phyloP scores from a whole-genome alignment of 1,284 basidiomycete species.

The Cystobasidiaceae sp. region DNA sequence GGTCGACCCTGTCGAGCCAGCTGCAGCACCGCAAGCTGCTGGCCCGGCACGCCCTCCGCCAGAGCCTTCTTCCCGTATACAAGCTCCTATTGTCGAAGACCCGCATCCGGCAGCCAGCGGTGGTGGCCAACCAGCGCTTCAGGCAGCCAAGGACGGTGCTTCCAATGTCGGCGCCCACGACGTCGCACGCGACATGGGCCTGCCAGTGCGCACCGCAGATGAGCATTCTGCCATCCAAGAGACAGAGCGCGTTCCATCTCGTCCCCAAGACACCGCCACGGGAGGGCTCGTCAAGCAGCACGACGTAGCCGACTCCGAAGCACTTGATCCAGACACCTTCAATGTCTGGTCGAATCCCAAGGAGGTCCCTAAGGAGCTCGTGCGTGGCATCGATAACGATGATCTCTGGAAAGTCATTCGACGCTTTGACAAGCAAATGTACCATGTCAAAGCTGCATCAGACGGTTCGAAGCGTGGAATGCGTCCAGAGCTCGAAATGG shows the following conservation, averaged over 20 bases:
- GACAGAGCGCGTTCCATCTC: conserved; percentile 25
- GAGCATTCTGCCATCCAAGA: conserved; percentile 27
- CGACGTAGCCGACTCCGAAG: conserved; percentile 18
- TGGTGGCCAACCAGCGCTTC: background rate
- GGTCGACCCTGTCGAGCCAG: conserved; percentile 1
- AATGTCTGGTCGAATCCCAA: conserved; percentile 20
- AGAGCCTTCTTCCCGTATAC: background rate
- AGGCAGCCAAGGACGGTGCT: conserved; percentile 12
- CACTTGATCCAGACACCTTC: conserved; percentile 16
- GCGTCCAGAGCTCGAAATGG: conserved; percentile 45
- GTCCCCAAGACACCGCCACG: conserved; percentile 23
- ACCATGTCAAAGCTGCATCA: conserved; percentile 47
- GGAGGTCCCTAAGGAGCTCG: conserved; percentile 18
- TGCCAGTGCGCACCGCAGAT: background rate
- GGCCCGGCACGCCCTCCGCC: background rate
- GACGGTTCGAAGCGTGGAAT: conserved; percentile 32
- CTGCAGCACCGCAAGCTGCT: background rate
- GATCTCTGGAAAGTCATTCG: conserved; percentile 50
- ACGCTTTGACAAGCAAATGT: conserved; percentile 50
- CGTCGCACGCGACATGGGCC: conserved; percentile 12
- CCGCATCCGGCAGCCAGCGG: too few relatives aligned
- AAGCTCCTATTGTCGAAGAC: background rate
- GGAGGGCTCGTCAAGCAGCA: conserved; percentile 29
- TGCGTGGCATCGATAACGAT: conserved; percentile 49
- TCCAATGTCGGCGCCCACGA: background rate